Percentiles rank a stretch among this genome's conserved stretches.
These are phyloP conservation scores for Salicornia ramosissima DNA, from an alignment of 148 eudicot genomes.

Conservation along the genomic window DNA sequence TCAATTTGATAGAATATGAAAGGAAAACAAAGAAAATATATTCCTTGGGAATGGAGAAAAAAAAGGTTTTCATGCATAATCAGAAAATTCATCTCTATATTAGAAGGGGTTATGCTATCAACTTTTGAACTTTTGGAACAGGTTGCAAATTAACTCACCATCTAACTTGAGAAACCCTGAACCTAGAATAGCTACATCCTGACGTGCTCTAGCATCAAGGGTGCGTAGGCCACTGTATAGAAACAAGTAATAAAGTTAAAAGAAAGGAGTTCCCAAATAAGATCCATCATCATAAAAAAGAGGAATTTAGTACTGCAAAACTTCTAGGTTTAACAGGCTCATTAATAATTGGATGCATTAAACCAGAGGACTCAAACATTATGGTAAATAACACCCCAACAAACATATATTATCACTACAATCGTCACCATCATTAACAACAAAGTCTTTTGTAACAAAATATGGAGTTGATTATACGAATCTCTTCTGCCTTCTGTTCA, in stretches of 20 bases:
- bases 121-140: not conserved
- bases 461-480: not conserved
- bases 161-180: slow-evolving; percentile 86
- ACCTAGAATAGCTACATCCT: slow-evolving; percentile 83
- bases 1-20: not conserved
- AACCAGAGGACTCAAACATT: not conserved
- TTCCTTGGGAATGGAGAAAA: not conserved
- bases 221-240: slow-evolving; percentile 60
- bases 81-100: not conserved
- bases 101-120: not conserved
- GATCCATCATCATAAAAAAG: not conserved
- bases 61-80: too few relatives aligned
- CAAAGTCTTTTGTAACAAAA: not conserved
- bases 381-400: not conserved
- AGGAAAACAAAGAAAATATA: not conserved
- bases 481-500: not conserved
- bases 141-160: slow-evolving; percentile 39
- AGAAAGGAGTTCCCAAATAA: not conserved
- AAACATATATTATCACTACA: not conserved
- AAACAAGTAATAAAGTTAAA: not conserved
- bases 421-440: not conserved
- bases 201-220: slow-evolving; percentile 91
- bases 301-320: too few relatives aligned
- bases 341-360: not conserved
- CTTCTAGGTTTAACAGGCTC: not conserved